Conservation (phyloP, 2,329 filamentous ascomycete genomes). For the Niveomyces coronatus region DNA sequence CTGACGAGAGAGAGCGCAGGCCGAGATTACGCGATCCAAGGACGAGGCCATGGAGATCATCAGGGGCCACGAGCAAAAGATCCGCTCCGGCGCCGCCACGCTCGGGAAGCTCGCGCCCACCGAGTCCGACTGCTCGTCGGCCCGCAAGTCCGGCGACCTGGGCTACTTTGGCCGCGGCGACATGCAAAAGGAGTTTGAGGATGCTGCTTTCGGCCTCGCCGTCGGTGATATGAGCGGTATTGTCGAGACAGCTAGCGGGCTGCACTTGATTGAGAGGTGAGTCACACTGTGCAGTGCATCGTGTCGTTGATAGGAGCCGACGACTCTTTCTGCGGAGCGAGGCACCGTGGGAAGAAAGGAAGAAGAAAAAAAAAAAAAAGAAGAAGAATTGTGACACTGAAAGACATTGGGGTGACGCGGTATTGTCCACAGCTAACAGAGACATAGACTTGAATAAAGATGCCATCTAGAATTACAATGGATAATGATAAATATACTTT, state of each 20-base stretch:
- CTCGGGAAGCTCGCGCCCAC: slow-evolving; percentile 78
- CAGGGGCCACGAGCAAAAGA: slow-evolving; percentile 61
- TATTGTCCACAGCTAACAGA: too few species aligned
- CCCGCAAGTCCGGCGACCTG: slow-evolving; percentile 85
- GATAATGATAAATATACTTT: too few species aligned
- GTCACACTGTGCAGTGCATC: too few species aligned
- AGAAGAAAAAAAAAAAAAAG: not conserved
- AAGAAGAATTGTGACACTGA: not conserved
- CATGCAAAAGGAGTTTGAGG: slow-evolving; percentile 99
- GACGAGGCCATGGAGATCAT: slow-evolving; percentile 78
- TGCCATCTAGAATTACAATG: too few species aligned
- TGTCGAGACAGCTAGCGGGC: slow-evolving; percentile 84
- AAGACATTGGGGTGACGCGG: too few species aligned
- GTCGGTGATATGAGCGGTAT: slow-evolving; percentile 78
- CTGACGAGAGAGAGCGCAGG: slow-evolving; percentile 26
- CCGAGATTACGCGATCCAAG: slow-evolving; percentile 77
- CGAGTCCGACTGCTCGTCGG: slow-evolving; percentile 93
- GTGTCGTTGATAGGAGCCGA: too few species aligned
- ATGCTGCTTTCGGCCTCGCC: slow-evolving; percentile 83
- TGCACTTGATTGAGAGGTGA: slow-evolving; percentile 93
- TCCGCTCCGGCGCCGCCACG: slow-evolving; percentile 55
- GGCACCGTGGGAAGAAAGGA: not conserved
- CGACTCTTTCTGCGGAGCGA: too few species aligned
- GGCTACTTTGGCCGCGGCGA: slow-evolving; percentile 90
- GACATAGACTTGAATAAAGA: too few species aligned